Base-by-base conservation (phyloP, 139 green algal species). In the Micractinium sp. region DNA sequence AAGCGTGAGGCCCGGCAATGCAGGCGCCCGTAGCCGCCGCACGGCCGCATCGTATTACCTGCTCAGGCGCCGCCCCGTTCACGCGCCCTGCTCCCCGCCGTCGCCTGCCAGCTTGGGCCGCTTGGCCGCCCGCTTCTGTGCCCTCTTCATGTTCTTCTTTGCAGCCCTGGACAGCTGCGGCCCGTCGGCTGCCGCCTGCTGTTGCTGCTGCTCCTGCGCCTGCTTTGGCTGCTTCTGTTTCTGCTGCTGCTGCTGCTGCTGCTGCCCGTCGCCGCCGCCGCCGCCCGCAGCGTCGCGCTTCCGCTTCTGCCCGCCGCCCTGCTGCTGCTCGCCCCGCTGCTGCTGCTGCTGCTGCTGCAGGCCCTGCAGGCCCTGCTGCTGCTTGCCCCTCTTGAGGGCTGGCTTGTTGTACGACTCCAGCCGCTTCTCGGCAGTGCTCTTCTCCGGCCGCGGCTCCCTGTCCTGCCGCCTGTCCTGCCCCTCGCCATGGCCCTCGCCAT, bases 61-160 rank as follows among this genome's bases (percentile, higher is more conserved):
- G 47, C 47, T 56, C 47, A 56, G 47, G 47, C 47, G 47, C 63
- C 63, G 12, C 12, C n/a, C 29, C 1, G 1, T 3, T 80, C 74
- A 80, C 14, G 74, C 33, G n/a, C 33, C 74, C 16, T 27, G n/a
- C n/a, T 38, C 33, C n/a, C 74, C 74, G 33, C 74, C 74, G 12
- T 29, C 16, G 74, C 33, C 78, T 9, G 4, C 78, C 20, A 36
- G n/a, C 66, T 86, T 77, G 35, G 53, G 31, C 7, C 41, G 71
- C 71, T 81, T 82, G 36, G 81, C 80, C 35, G 94, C 91, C 3
- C 95, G 91, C 90, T 96, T 96, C 79, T 91, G 39, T 22, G 89
- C 36, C 9, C 96, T 89, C 91, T 93, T 94, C 82, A 97, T 39
- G 67, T 97, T 97, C 91, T 97, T 98, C 75, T 91, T 91, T 79